A percentile compares a stretch with the other conserved stretches of the same genome.
Evolutionary conservation across 441 rosid genomes (phyloP).

Genomic region (Manihot esculenta): DNA sequence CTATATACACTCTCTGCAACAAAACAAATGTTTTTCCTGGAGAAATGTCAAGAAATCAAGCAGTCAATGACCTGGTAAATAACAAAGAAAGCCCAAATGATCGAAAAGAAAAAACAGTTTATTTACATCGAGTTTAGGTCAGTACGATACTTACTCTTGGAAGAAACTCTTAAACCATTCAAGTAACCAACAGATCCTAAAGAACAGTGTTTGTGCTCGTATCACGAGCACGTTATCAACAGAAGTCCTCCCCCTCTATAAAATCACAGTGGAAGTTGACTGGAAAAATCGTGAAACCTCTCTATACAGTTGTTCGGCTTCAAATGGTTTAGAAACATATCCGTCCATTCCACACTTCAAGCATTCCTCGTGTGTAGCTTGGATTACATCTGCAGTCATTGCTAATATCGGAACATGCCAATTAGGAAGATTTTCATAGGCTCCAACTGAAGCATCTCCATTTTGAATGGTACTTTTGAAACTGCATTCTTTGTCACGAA

Average conservation of each 20-base stretch:
- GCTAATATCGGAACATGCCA: conserved; percentile 78
- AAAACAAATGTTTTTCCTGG: conserved; percentile 35
- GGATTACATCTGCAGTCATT: conserved; percentile 95
- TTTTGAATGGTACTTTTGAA: conserved; percentile 34
- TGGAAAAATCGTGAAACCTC: conserved; percentile 72
- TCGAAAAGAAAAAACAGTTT: neutral
- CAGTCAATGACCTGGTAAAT: conserved; percentile 4
- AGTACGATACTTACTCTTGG: conserved; percentile 38
- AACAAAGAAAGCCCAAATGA: neutral
- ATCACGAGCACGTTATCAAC: conserved; percentile 12
- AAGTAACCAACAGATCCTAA: conserved; percentile 22
- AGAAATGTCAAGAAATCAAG: conserved; percentile 19
- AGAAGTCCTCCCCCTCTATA: conserved; percentile 18
- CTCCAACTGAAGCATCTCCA: conserved; percentile 35
- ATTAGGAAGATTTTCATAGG: conserved; percentile 32
- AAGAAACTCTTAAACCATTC: conserved; percentile 24
- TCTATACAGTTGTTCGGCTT: conserved; percentile 70
- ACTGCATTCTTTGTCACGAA: conserved; percentile 57
- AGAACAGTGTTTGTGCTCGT: conserved; percentile 21
- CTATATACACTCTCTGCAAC: conserved; percentile 32
- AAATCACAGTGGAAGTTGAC: conserved; percentile 24
- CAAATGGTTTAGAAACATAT: conserved; percentile 92
- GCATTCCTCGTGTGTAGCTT: conserved; percentile 82
- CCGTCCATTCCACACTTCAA: conserved; percentile 73
- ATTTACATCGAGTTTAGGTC: neutral